These are phyloP conservation scores for Phoenix dactylifera DNA, from an alignment of 176 grass and related monocot genomes.

Conservation along the genomic window DNA sequence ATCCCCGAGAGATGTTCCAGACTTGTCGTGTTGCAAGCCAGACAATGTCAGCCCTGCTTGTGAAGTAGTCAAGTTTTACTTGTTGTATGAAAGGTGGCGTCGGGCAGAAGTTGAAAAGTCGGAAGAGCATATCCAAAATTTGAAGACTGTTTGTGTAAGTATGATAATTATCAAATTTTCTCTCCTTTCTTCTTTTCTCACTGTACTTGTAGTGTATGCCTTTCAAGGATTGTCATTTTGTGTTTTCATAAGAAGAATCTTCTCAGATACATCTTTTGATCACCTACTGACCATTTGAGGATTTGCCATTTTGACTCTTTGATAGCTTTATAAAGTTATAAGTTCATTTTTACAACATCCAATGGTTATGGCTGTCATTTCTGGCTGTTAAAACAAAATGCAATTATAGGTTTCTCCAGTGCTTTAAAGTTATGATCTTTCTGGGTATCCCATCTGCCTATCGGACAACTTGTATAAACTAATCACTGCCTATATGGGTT, in stretches of 20 bases:
- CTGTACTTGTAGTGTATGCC: no score
- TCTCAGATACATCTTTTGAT: no score
- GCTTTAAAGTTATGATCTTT: background rate
- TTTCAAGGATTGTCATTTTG: no score
- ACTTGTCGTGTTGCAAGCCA: conserved; percentile 42
- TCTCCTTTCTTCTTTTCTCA: background rate
- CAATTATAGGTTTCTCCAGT: no score
- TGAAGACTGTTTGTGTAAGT: conserved; percentile 72
- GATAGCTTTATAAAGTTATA: no score
- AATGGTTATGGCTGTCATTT: no score
- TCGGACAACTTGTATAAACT: background rate
- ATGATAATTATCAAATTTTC: conserved; percentile 2
- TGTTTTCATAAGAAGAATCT: no score
- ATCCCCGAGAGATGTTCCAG: conserved; percentile 49
- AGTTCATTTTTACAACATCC: no score
- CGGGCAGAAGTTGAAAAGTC: conserved; percentile 51
- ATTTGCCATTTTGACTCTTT: no score
- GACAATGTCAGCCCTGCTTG: conserved; percentile 38
- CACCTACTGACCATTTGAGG: no score
- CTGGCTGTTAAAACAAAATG: no score
- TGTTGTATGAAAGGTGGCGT: conserved; percentile 72
- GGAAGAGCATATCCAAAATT: conserved; percentile 34
- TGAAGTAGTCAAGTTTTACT: conserved; percentile 61
- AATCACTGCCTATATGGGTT: conserved; percentile 5
- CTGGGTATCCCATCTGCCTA: background rate